Evolutionary conservation across 345 rosid genomes (phyloP).

Genomic region (Citrus inodora): DNA sequence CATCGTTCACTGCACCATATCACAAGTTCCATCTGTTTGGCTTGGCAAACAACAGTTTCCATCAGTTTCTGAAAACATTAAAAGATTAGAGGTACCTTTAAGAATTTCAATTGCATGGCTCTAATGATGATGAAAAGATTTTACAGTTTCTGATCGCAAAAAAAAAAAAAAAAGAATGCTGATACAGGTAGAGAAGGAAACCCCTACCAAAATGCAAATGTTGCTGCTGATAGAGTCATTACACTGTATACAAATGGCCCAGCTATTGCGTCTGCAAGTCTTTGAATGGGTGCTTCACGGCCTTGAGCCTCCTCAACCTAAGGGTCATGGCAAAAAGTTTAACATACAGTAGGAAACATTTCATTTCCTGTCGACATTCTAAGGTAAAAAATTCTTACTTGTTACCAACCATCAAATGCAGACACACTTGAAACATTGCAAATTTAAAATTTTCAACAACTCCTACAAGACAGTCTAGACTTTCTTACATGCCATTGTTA

Average conservation of each 20-base stretch:
- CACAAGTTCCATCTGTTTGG: neutral
- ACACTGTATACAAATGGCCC: constrained; percentile 90
- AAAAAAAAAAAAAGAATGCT: neutral
- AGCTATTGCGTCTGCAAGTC: constrained; percentile 93
- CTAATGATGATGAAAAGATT: constrained; percentile 4
- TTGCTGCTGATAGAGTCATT: constrained; percentile 79
- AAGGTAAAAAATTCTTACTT: neutral
- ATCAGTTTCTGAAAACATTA: constrained; percentile 1
- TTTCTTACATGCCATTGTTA: neutral
- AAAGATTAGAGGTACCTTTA: neutral
- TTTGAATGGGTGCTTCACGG: constrained; percentile 89
- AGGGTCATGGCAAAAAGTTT: constrained; percentile 20
- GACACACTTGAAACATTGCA: neutral
- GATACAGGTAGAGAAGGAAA: constrained; percentile 18
- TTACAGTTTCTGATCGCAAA: neutral
- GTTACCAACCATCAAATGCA: neutral
- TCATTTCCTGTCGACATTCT: neutral
- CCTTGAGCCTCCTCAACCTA: constrained; percentile 98
- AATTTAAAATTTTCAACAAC: neutral
- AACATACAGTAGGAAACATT: neutral
- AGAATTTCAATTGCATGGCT: neutral
- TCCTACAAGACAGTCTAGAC: neutral
- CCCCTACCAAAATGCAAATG: constrained; percentile 85
- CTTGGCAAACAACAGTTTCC: neutral
- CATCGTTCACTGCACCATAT: neutral